phyloP scores from a whole-genome alignment of 2,329 filamentous ascomycete genomes.

The Purpureocillium takamizusanense region DNA sequence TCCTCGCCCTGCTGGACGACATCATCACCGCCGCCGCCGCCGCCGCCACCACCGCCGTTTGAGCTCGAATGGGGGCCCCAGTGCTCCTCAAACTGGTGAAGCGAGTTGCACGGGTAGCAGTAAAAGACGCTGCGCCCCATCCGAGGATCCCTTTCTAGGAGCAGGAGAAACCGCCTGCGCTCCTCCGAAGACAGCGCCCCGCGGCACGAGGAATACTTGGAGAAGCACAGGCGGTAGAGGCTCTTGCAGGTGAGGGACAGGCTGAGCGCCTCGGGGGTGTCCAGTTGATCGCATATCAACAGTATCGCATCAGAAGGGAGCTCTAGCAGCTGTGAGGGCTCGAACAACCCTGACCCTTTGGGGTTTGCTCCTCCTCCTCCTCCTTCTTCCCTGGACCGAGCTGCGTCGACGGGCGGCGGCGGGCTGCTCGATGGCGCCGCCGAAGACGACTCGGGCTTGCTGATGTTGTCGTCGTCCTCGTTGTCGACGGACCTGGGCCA shows the following conservation, averaged over 20 bases:
- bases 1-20: too few species aligned
- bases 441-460: too few species aligned
- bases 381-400: too few species aligned
- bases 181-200: slow-evolving; percentile 3
- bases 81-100: slow-evolving; percentile 8
- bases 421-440: too few species aligned
- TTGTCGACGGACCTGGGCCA: too few species aligned
- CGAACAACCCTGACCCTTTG: too few species aligned
- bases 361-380: too few species aligned
- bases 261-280: slow-evolving; percentile 6
- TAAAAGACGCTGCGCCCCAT: slow-evolving; percentile 9
- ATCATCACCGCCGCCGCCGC: too few species aligned
- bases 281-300: slow-evolving; percentile 11
- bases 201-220: not conserved
- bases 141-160: slow-evolving; percentile 9
- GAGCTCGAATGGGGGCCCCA: slow-evolving; percentile 7
- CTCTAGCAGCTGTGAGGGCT: slow-evolving; percentile 3
- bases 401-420: too few species aligned
- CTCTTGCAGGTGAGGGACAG: slow-evolving; percentile 10
- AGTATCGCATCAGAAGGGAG: slow-evolving; percentile 11
- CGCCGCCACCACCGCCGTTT: too few species aligned
- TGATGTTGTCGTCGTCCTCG: too few species aligned
- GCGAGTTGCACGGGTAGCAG: slow-evolving; percentile 10
- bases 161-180: slow-evolving; percentile 6
- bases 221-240: slow-evolving; percentile 4